These are phyloP conservation scores for Tylopilus subfusipes DNA, from an alignment of 768 basidiomycete genomes.

Conservation along the genomic window DNA sequence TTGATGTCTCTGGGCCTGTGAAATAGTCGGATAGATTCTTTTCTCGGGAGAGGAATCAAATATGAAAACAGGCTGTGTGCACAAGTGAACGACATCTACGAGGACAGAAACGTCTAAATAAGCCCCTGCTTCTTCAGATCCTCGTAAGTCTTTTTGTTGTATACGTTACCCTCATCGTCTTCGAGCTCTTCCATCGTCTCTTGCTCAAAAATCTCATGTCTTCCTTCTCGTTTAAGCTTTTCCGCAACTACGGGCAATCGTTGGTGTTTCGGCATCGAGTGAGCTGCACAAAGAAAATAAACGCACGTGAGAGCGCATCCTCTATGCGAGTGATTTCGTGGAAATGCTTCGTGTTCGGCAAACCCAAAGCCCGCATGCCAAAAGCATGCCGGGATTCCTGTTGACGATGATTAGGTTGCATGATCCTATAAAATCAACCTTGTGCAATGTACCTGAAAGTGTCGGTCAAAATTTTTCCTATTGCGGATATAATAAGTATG, in stretches of 20 bases:
- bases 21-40: slow-evolving; percentile 5
- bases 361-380: slow-evolving; percentile 94
- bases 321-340: slow-evolving; percentile 97
- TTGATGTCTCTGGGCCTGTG: slow-evolving; percentile 1
- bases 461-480: slow-evolving; percentile 94
- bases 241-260: slow-evolving; percentile 70
- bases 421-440: slow-evolving; percentile 9
- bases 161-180: slow-evolving; percentile 98
- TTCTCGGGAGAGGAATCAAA: neutral
- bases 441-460: slow-evolving; percentile 68
- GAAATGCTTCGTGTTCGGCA: slow-evolving; percentile 99
- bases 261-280: neutral
- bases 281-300: neutral
- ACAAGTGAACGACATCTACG: neutral
- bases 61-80: neutral
- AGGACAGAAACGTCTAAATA: slow-evolving; percentile 43
- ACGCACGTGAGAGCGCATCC: slow-evolving; percentile 90
- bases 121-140: slow-evolving; percentile 95
- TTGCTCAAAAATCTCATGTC: slow-evolving; percentile 86
- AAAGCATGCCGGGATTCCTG: slow-evolving; percentile 96
- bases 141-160: slow-evolving; percentile 97
- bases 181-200: slow-evolving; percentile 98
- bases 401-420: slow-evolving; percentile 21
- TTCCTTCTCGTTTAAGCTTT: slow-evolving; percentile 95
- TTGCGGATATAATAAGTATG: slow-evolving; percentile 11